These are phyloP conservation scores for Apiospora arundinis DNA, from an alignment of 2,329 filamentous ascomycete genomes.

Conservation along the genomic window DNA sequence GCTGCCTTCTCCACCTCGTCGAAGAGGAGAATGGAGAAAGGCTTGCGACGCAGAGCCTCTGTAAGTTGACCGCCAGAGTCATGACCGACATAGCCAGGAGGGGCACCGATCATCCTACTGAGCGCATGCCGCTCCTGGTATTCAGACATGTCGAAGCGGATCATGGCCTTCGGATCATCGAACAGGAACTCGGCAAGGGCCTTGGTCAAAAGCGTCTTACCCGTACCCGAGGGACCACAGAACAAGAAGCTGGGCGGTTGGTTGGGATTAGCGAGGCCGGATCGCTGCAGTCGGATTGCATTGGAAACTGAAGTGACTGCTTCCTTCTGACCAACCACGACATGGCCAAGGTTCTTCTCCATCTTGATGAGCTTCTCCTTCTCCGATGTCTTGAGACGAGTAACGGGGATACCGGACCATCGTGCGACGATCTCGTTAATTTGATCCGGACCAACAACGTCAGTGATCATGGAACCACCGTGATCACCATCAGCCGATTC, in stretches of 20 bases:
- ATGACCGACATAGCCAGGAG: slow-evolving; percentile 95
- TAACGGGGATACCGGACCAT: slow-evolving; percentile 99
- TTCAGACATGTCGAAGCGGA: slow-evolving; percentile 99
- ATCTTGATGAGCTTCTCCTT: slow-evolving; percentile 99
- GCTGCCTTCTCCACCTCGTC: slow-evolving; percentile 99
- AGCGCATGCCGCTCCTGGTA: slow-evolving; percentile 97
- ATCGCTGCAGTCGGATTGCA: slow-evolving; percentile 92
- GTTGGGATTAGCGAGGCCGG: slow-evolving; percentile 93
- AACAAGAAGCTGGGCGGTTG: slow-evolving; percentile 98
- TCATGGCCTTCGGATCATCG: slow-evolving; percentile 96
- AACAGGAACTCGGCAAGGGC: slow-evolving; percentile 97
- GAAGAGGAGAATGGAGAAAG: slow-evolving; percentile 97
- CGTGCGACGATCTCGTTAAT: slow-evolving; percentile 98
- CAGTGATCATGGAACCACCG: slow-evolving; percentile 80
- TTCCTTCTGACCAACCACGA: slow-evolving; percentile 94
- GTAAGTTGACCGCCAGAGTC: slow-evolving; percentile 96
- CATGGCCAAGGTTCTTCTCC: slow-evolving; percentile 83
- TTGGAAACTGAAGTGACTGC: slow-evolving; percentile 93
- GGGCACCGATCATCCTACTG: slow-evolving; percentile 96
- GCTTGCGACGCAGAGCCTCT: slow-evolving; percentile 89
- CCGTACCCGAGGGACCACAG: slow-evolving; percentile 97
- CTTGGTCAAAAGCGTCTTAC: slow-evolving; percentile 97
- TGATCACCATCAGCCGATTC: slow-evolving; percentile 56
- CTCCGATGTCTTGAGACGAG: slow-evolving; percentile 89
- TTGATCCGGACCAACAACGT: slow-evolving; percentile 94